Base-by-base conservation (phyloP, 1,284 basidiomycete species). In the Tylopilus orsonianus region DNA sequence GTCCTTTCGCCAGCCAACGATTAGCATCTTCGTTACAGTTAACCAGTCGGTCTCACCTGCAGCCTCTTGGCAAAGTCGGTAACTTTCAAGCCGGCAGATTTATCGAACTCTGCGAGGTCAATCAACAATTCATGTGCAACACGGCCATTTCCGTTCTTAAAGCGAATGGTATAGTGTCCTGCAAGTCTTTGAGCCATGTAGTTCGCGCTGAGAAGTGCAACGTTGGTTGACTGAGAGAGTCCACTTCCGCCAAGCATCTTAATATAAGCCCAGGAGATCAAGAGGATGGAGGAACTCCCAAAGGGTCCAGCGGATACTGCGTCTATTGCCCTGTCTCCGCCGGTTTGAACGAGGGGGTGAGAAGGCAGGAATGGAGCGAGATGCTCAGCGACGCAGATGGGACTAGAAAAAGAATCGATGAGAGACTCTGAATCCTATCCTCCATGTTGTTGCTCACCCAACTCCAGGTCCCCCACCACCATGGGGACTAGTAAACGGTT, bases 231-330 rank as follows among this genome's bases (percentile, higher is more conserved):
- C 56, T 92, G 80, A 34, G 84, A 83, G 35, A 99, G 79, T 14
- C 95, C 96, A 49, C 81, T 72, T 19, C 94, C 95, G 27, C 96
- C 96, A 26, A 98, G 84, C 96, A 98, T 97, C 76, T 92, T 93
- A 76, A 95, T 90, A 70, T 94, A 95, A 14, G 93, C 92, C 96
- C 96, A 99, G 2, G 96, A 97, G 66, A 99, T 98, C 54, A 96
- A 81, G 45, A 94, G 84, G 63, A 99, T 95, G 8, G 92, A 95
- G 1, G 96, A 93, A 55, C 92, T 96, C 38, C 96, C 96, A 67
- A 83, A 98, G 0, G 94, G 96, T 5, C 91, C 94, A 2, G 91
- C 91, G 3, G 94, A 85, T 45, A 98, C 88, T 9, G 96, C 91
- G 39, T 87, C 75, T 56, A 99, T 97, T 4, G 89, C 84, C 50